Evolutionary conservation across 2,329 filamentous ascomycete species (phyloP).

Genomic region (Eutypella sp.): DNA sequence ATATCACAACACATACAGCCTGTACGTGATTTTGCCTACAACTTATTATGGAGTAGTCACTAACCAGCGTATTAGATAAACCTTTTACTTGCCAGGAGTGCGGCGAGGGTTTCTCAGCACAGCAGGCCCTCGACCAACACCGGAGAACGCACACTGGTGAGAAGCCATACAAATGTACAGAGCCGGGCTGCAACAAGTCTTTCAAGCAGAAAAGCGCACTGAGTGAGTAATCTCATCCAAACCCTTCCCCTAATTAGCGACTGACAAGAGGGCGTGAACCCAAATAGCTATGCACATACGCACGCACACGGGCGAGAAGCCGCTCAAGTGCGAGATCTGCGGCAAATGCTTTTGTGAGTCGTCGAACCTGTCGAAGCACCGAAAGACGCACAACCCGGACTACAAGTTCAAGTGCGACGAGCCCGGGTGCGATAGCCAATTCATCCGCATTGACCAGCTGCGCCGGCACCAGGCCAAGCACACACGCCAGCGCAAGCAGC

Average conservation of each 20-base stretch:
- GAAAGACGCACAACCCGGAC: constrained; percentile 53
- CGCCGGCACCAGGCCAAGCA: constrained; percentile 41
- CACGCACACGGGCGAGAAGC: constrained; percentile 62
- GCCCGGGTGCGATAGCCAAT: constrained; percentile 49
- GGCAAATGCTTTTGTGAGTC: constrained; percentile 58
- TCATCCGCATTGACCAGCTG: constrained; percentile 57
- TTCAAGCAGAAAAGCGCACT: constrained; percentile 66
- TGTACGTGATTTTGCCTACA: constrained; percentile 12
- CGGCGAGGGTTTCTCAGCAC: constrained; percentile 55
- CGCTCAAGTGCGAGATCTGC: constrained; percentile 54
- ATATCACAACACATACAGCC: constrained; percentile 28
- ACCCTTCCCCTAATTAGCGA: neutral
- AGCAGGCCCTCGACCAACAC: constrained; percentile 64
- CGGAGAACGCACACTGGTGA: constrained; percentile 61
- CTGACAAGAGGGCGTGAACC: constrained; percentile 4
- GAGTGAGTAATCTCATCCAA: constrained; percentile 49
- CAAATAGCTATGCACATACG: constrained; percentile 59
- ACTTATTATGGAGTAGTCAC: constrained; percentile 2
- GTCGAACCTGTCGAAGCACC: constrained; percentile 62
- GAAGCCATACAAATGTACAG: constrained; percentile 55
- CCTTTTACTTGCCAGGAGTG: constrained; percentile 54
- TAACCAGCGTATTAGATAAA: constrained; percentile 44
- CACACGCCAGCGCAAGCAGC: constrained; percentile 28
- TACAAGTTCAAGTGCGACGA: constrained; percentile 45
- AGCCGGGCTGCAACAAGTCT: constrained; percentile 45